Evolutionary conservation across 768 basidiomycete genomes (phyloP).

Genomic region (Russula virescens): DNA sequence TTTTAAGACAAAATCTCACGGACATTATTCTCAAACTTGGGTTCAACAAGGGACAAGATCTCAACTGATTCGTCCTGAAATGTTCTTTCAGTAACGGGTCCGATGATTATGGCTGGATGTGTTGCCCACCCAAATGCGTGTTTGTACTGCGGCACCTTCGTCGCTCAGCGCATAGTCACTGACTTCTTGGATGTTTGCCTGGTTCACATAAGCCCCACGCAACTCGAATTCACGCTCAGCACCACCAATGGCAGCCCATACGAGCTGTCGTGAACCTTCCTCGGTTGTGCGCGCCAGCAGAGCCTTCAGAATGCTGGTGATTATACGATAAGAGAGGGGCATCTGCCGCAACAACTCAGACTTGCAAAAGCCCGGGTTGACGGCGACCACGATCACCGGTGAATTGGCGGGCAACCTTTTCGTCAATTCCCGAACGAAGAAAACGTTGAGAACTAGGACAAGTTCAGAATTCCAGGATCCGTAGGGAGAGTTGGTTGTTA

Average conservation of each 20-base stretch:
- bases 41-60: conserved; percentile 6
- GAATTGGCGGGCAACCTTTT: conserved; percentile 17
- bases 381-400: conserved; percentile 16
- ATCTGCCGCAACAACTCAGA: conserved; percentile 4
- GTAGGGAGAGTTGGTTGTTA: neutral
- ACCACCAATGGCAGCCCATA: conserved; percentile 19
- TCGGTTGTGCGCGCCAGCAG: conserved; percentile 10
- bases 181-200: conserved; percentile 2
- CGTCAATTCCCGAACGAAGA: conserved; percentile 19
- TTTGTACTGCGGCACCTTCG: conserved; percentile 9
- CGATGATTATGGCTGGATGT: too few relatives aligned
- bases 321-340: neutral
- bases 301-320: neutral
- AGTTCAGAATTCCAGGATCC: neutral
- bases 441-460: conserved; percentile 13
- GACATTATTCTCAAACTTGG: conserved; percentile 2
- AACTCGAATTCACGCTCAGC: conserved; percentile 8
- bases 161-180: conserved; percentile 18
- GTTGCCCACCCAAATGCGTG: conserved; percentile 14
- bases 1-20: neutral
- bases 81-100: neutral
- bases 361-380: conserved; percentile 20
- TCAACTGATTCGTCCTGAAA: conserved; percentile 18
- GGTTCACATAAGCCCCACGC: conserved; percentile 6
- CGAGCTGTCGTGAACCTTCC: conserved; percentile 12